These are phyloP conservation scores for Talaromyces pinophilus DNA, from an alignment of 2,329 filamentous ascomycete species.

Conservation along the genomic window DNA sequence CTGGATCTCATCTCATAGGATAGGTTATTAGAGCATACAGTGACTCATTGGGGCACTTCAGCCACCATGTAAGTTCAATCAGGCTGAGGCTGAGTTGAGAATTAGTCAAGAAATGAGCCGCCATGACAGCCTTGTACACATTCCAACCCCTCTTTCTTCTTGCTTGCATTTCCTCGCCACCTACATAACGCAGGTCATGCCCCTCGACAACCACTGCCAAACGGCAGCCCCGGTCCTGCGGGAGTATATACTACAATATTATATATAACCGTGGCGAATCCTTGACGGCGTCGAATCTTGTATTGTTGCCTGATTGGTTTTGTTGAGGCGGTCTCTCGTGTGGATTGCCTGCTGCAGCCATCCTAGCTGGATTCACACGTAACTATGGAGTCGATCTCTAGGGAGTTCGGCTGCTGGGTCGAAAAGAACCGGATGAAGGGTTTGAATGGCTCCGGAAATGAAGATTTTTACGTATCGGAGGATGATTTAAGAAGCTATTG, in stretches of 20 bases:
- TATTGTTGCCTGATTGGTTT: not conserved
- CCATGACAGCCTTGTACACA: not conserved
- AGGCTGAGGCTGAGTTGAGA: conserved; percentile 1
- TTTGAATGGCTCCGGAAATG: not conserved
- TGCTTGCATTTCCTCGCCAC: not conserved
- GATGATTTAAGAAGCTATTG: not conserved
- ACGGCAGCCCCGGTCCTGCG: not conserved
- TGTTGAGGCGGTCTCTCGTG: not conserved
- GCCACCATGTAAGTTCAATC: not conserved
- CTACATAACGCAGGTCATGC: conserved; percentile 5
- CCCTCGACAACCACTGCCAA: not conserved
- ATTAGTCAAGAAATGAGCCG: conserved; percentile 2
- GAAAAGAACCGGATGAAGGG: not conserved
- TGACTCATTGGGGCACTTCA: not conserved
- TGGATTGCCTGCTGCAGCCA: not conserved
- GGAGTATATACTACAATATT: not conserved
- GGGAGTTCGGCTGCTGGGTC: not conserved
- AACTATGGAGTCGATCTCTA: not conserved
- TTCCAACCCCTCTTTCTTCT: not conserved
- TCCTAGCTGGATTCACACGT: not conserved
- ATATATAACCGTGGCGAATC: not conserved
- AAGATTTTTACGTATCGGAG: not conserved
- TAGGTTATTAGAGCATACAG: not conserved
- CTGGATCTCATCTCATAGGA: not conserved
- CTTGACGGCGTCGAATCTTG: not conserved